A percentile compares a stretch with the other conserved stretches of the same genome.
These are phyloP conservation scores for Cavenderia fasciculata DNA, from an alignment of 78 protist species.

Conservation along the genomic window DNA sequence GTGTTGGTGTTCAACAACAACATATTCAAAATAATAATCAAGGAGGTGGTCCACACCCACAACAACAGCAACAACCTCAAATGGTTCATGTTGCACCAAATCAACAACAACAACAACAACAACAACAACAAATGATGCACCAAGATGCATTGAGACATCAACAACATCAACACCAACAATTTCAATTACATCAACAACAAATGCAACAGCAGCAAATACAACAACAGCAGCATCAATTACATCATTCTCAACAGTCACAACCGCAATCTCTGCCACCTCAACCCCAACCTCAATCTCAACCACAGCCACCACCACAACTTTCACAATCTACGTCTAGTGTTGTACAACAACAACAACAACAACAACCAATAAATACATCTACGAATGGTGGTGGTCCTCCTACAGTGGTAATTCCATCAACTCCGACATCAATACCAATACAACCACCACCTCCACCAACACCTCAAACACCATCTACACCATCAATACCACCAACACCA, in stretches of 20 bases:
- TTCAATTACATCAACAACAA: neutral
- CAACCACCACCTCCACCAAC: neutral
- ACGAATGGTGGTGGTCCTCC: neutral
- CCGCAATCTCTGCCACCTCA: neutral
- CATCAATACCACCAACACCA: neutral
- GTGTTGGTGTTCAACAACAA: too few relatives aligned
- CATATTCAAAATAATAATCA: too few relatives aligned
- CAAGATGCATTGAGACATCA: too few relatives aligned
- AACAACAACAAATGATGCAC: too few relatives aligned
- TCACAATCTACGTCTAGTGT: too few relatives aligned
- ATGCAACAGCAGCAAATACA: slow-evolving; percentile 18
- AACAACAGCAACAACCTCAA: too few relatives aligned
- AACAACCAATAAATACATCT: neutral
- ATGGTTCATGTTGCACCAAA: too few relatives aligned
- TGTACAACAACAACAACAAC: neutral
- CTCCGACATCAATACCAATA: neutral
- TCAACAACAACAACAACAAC: too few relatives aligned
- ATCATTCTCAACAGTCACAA: neutral
- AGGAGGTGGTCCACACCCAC: too few relatives aligned
- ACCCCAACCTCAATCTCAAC: neutral
- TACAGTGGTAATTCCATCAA: neutral
- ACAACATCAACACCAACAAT: slow-evolving; percentile 10
- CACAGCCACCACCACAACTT: slow-evolving; percentile 4
- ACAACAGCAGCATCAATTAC: neutral
- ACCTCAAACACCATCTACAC: neutral